phyloP scores from a whole-genome alignment of 352 stramenopile species.

The Phytophthora hybrid region DNA sequence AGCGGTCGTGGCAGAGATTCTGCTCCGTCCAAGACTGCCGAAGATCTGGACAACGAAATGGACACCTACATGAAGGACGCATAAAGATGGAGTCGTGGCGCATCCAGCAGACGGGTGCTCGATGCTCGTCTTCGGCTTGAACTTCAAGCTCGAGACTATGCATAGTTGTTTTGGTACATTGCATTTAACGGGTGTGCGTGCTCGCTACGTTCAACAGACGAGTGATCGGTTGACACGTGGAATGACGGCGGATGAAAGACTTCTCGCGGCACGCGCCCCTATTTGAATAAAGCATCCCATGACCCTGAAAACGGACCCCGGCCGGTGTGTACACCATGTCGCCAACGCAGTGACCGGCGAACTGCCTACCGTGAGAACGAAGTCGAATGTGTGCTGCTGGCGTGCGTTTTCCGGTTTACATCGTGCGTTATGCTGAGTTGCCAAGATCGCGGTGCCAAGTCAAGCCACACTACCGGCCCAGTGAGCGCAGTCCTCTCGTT shows the following conservation, averaged over 20 bases:
- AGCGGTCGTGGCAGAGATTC: slow-evolving; percentile 47
- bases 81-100: slow-evolving; percentile 42
- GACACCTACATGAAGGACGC: slow-evolving; percentile 90
- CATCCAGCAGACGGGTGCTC: slow-evolving; percentile 28
- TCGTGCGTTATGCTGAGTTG: slow-evolving; percentile 3
- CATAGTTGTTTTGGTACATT: slow-evolving; percentile 43
- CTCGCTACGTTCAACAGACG: slow-evolving; percentile 24
- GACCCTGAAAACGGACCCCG: slow-evolving; percentile 28
- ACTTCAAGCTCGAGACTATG: slow-evolving; percentile 22
- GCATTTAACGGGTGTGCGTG: slow-evolving; percentile 42
- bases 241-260: slow-evolving; percentile 16
- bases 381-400: slow-evolving; percentile 5
- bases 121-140: slow-evolving; percentile 11
- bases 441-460: neutral
- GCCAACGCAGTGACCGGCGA: slow-evolving; percentile 3
- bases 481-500: too few species aligned
- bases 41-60: slow-evolving; percentile 89
- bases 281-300: slow-evolving; percentile 49
- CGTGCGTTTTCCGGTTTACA: neutral
- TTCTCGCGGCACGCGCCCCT: slow-evolving; percentile 26
- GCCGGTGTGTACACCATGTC: slow-evolving; percentile 9
- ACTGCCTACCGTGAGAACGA: neutral
- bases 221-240: slow-evolving; percentile 15
- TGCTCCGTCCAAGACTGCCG: slow-evolving; percentile 52
- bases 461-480: neutral